Evolutionary conservation across 345 rosid species (phyloP), one percentile per base, ranked within the genome.

Genomic region (Rhizophora apiculata): DNA sequence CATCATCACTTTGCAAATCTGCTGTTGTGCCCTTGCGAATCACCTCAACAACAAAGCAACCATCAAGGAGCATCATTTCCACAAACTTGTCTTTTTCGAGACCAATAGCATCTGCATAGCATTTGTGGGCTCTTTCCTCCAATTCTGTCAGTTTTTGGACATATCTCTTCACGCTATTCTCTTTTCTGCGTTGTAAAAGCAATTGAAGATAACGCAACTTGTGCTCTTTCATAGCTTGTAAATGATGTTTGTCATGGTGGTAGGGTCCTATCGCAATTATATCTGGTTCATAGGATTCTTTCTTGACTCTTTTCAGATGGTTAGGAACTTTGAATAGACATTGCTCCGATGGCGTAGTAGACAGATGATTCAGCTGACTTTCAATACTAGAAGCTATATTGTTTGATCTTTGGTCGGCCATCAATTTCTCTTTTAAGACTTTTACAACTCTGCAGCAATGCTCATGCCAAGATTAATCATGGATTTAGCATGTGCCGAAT

Each of bases 31-130:
- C n/a, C 46, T 46, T 59, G 4, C 57, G 63, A 19, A 63, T 54
- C 2, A 72, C 5, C 49, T 8, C 69, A 24, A 53, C 51, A 11
- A 66, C 20, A 19, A 76, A 70, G 43, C 71, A 62, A 4, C 62
- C 64, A 46, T 70, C 75, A 32, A 61, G 63, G 0, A 70, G n/a
- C 71, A 67, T 30, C 72, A 62, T 71, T 43, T 67, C 72, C 13
- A 70, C 62, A 52, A 70, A 60, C 0, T 51, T 37, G 27, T 37
- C 62, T 0, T 0, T 8, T 4, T 13, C 11, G 6, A 65, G 6
- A 10, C 16, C 2, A 5, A 31, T 4, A 19, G n/a, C 4, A n/a
- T 48, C 48, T 5, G 22, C 61, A 36, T 69, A 70, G 43, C 59
- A 52, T 10, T 27, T 8, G 9, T 63, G 56, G 30, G 67, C 73